Base-by-base conservation (phyloP, 108 stramenopile species). In the Conticribra guillardii region DNA sequence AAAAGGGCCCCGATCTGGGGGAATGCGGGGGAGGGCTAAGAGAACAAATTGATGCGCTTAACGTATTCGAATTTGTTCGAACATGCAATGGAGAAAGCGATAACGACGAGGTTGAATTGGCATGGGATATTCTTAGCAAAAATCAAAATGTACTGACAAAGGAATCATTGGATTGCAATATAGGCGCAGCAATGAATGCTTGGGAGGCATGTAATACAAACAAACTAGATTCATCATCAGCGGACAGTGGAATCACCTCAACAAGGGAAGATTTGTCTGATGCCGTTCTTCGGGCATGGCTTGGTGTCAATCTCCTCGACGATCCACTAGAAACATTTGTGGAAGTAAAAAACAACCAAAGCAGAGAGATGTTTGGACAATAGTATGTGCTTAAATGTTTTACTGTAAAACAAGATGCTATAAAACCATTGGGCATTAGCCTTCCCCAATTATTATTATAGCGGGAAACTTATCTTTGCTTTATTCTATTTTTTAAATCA, bases 21-120 rank as follows among this genome's bases (percentile, higher is more conserved):
- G 15, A 8, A 3, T 76, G 53, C 4, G 49, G 53, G 16, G 75
- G 75, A 8, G 75, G 75, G 18, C 23, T 76, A 4, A n/a, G 67
- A 46, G 75, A 76, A 49, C 75, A 76, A 34, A 45, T 76, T 22
- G 75, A 76, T 46, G 60, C 53, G 11, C 49, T 76, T 18, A 26
- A 46, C 21, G 60, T 68, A 5, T 27, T 76, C n/a, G 69, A 76
- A 23, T 4, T 76, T 16, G 61, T 70, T 7, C 45, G 29, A 18
- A 50, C 50, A 3, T 32, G 44, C 17, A 4, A 68, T 21, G 16
- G 53, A 16, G 18, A 41, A 32, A 34, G 30, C 2, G 59, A 55
- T 32, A 19, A 27, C 28, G 57, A 71, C 21, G 28, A 7, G 22
- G 28, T 31, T 16, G 30, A 61, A 22, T 19, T 26, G 3, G 73